These are phyloP conservation scores for Candida sithepensis DNA, from an alignment of 805 yeast species.

Conservation along the genomic window DNA sequence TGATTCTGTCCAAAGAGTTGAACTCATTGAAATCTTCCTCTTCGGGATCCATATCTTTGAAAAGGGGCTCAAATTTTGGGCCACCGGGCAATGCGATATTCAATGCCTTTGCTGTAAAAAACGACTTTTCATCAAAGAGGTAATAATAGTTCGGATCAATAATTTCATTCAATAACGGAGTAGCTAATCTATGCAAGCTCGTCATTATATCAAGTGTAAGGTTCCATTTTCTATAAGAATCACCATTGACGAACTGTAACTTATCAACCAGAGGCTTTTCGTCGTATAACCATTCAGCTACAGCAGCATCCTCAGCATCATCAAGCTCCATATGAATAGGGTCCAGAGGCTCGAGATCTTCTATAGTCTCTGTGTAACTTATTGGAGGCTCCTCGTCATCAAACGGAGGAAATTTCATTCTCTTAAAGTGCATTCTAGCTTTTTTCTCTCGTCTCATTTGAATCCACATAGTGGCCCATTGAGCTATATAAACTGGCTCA, in stretches of 20 bases:
- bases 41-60: slow-evolving; percentile 59
- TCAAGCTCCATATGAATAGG: slow-evolving; percentile 67
- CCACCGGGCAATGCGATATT: slow-evolving; percentile 92
- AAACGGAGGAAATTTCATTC: slow-evolving; percentile 93
- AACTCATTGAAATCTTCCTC: slow-evolving; percentile 83
- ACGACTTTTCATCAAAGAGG: slow-evolving; percentile 73
- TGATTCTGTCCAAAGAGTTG: slow-evolving; percentile 82
- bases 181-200: slow-evolving; percentile 59
- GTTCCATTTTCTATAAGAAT: slow-evolving; percentile 72
- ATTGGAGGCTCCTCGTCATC: slow-evolving; percentile 97
- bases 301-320: slow-evolving; percentile 54
- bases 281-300: slow-evolving; percentile 79
- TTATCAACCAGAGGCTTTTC: slow-evolving; percentile 67
- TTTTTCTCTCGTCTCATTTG: slow-evolving; percentile 93
- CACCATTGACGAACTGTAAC: slow-evolving; percentile 58
- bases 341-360: slow-evolving; percentile 69
- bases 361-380: slow-evolving; percentile 75
- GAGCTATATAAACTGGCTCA: slow-evolving; percentile 87
- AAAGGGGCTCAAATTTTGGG: slow-evolving; percentile 88
- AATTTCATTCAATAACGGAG: slow-evolving; percentile 64
- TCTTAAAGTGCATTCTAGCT: slow-evolving; percentile 82
- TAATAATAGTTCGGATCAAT: slow-evolving; percentile 59
- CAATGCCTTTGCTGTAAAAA: slow-evolving; percentile 87
- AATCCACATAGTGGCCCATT: slow-evolving; percentile 93
- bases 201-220: slow-evolving; percentile 61